Percentiles rank a stretch among this genome's conserved stretches.
These are phyloP conservation scores for Xylaria telfairii DNA, from an alignment of 495 filamentous ascomycete species.

Conservation along the genomic window DNA sequence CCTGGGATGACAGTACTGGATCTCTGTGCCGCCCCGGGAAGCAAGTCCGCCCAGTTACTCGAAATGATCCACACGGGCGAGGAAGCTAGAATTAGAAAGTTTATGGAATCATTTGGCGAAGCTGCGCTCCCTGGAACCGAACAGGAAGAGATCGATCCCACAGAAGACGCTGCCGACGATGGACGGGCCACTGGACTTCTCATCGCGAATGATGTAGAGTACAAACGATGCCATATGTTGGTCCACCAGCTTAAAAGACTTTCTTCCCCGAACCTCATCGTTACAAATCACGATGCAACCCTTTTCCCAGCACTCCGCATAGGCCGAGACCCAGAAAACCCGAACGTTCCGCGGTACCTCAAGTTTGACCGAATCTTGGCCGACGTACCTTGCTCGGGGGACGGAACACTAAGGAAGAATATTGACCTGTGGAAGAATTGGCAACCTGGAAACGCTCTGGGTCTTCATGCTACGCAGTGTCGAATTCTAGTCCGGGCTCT, in stretches of 20 bases:
- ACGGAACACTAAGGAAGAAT: conserved; percentile 93
- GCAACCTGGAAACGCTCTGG: conserved; percentile 81
- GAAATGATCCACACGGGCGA: conserved; percentile 93
- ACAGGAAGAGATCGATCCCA: conserved; percentile 54
- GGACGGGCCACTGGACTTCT: conserved; percentile 88
- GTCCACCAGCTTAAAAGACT: conserved; percentile 97
- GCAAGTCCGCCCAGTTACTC: conserved; percentile 93
- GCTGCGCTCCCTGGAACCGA: conserved; percentile 54
- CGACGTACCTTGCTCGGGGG: conserved; percentile 95
- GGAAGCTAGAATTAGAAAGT: conserved; percentile 75
- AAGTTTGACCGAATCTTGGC: conserved; percentile 97
- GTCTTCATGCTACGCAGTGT: conserved; percentile 81
- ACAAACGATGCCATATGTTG: conserved; percentile 93
- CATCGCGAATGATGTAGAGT: conserved; percentile 94
- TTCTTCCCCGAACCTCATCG: conserved; percentile 94
- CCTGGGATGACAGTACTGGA: conserved; percentile 93
- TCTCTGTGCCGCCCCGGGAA: conserved; percentile 94
- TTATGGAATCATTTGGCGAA: conserved; percentile 59
- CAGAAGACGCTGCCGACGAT: conserved; percentile 70
- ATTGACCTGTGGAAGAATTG: conserved; percentile 92
- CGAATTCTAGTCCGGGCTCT: conserved; percentile 90
- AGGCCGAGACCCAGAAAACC: conserved; percentile 60
- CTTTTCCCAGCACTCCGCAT: conserved; percentile 91
- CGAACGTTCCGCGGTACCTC: conserved; percentile 70
- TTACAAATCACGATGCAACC: conserved; percentile 97